Base-by-base conservation (phyloP, 108 stramenopile species). In the Conticribra weissflogii region DNA sequence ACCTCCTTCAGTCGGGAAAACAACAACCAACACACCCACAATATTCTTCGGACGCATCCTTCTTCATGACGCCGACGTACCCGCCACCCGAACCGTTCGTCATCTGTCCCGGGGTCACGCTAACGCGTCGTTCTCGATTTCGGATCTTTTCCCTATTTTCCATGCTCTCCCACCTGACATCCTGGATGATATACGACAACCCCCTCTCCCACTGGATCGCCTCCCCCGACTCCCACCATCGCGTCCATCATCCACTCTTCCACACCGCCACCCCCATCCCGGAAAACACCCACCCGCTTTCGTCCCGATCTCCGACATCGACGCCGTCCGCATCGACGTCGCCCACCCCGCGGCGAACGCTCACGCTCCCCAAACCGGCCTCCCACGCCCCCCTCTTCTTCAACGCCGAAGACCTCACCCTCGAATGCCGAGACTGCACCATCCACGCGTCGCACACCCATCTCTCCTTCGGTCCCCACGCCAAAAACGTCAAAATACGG, bases 381-480 rank as follows among this genome's bases (percentile, higher is more conserved):
- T 62, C 71, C 69, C 8, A 51, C 1, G 59, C 69, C 0, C 70
- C 87, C 7, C 85, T 91, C 17, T 90, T 82, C 73, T 81, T 94
- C 54, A 90, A 94, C 78, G 87, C 93, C 12, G 89, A 90, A 59
- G 90, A 94, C 51, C 67, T 91, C 25, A 73, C 79, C 23, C 81
- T 94, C 41, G 79, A 90, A 75, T 94, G 93, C 53, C 60, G 68
- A 47, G 67, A 47, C 24, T 94, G 90, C 59, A 65, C 64, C 47
- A 55, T 81, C 4, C 81, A 89, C 67, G 78, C 86, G 23, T 63
- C 72, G 1, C 88, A 87, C 1, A 89, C 89, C 0, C 93, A 94
- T 53, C 72, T 94, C 18, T 74, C 79, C 50, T 94, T 94, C 78
- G 93, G 93, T 12, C 90, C 88, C 9, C 82, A 90, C 54, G 90